phyloP scores from a whole-genome alignment of 139 green algal genomes.

The Desmodesmus armatus region DNA sequence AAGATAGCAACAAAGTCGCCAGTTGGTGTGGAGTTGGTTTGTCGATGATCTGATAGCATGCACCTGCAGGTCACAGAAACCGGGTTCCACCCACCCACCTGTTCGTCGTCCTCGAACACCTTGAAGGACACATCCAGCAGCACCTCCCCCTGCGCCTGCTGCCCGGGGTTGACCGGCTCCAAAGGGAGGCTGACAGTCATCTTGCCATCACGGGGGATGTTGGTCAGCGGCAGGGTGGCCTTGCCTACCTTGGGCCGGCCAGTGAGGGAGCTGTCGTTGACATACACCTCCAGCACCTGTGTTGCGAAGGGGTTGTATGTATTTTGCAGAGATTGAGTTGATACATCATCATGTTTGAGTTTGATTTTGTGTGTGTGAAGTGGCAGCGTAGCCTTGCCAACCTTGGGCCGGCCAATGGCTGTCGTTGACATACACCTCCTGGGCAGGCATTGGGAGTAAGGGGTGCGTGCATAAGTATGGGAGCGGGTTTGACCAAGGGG shows the following conservation, averaged over 20 bases:
- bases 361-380: too few relatives aligned
- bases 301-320: too few relatives aligned
- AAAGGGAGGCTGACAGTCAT: slow-evolving; percentile 82
- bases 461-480: too few relatives aligned
- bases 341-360: too few relatives aligned
- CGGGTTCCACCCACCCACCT: slow-evolving; percentile 70
- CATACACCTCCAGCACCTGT: slow-evolving; percentile 84
- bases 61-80: slow-evolving; percentile 71
- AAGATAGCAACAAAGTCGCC: too few relatives aligned
- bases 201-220: slow-evolving; percentile 57
- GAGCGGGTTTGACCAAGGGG: too few relatives aligned
- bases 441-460: too few relatives aligned
- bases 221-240: slow-evolving; percentile 66
- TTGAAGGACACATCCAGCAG: slow-evolving; percentile 85
- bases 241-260: slow-evolving; percentile 82
- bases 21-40: too few relatives aligned
- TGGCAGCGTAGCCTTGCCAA: slow-evolving; percentile 72
- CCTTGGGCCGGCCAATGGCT: slow-evolving; percentile 80
- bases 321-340: too few relatives aligned
- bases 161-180: slow-evolving; percentile 45
- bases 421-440: slow-evolving; percentile 87
- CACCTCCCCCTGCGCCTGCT: slow-evolving; percentile 68
- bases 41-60: too few relatives aligned
- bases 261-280: slow-evolving; percentile 88
- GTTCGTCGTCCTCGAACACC: slow-evolving; percentile 80